Evolutionary conservation across 2,329 filamentous ascomycete genomes (phyloP).

Genomic region (Colletotrichum sp.): DNA sequence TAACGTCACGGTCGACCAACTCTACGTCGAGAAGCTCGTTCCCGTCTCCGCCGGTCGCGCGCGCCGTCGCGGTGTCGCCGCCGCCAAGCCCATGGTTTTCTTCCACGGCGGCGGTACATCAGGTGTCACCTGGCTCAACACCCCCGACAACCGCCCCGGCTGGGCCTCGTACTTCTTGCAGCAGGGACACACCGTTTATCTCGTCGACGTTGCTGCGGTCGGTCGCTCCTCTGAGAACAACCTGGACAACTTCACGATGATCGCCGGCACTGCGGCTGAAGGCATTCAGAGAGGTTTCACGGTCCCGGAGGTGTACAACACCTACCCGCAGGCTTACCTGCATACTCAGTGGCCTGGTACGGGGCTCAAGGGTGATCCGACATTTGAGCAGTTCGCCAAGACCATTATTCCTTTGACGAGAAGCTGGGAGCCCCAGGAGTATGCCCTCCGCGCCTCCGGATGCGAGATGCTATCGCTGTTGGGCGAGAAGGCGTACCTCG

Average conservation of each 20-base stretch:
- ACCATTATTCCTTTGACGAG: constrained; percentile 30
- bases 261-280: constrained; percentile 19
- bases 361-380: constrained; percentile 28
- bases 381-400: constrained; percentile 32
- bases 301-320: constrained; percentile 24
- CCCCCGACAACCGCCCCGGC: constrained; percentile 49
- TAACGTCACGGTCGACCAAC: constrained; percentile 44
- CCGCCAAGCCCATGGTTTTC: constrained; percentile 9
- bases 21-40: constrained; percentile 56
- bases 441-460: constrained; percentile 30
- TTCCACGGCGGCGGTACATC: constrained; percentile 16
- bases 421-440: constrained; percentile 30
- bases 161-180: constrained; percentile 51
- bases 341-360: constrained; percentile 45
- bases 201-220: constrained; percentile 45
- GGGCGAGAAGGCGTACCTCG: constrained; percentile 29
- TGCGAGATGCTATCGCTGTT: constrained; percentile 33
- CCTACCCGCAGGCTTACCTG: constrained; percentile 28
- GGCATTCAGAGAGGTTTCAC: constrained; percentile 37
- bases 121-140: constrained; percentile 40
- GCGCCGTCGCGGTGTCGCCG: neutral
- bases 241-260: constrained; percentile 20
- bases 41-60: constrained; percentile 25
- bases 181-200: constrained; percentile 45
- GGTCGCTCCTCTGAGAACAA: constrained; percentile 39